Evolutionary conservation across 176 grass and related monocot species (phyloP).

Genomic region (Raddia distichophylla): DNA sequence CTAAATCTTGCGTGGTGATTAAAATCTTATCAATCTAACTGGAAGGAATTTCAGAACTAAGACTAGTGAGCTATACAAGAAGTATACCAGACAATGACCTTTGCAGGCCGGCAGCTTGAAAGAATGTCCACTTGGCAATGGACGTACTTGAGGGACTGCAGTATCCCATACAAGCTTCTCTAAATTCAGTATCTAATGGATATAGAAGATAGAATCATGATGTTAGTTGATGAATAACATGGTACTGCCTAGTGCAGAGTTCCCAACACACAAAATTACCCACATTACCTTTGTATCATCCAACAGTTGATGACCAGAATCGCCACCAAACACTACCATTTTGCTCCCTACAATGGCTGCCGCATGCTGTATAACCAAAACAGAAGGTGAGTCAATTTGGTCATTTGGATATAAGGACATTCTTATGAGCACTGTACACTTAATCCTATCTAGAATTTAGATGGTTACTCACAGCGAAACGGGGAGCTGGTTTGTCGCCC

Average conservation of each 20-base stretch:
- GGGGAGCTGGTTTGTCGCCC: constrained; percentile 72
- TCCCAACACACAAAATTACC: neutral
- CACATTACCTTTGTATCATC: constrained; percentile 82
- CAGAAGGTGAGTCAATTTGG: neutral
- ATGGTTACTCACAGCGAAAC: constrained; percentile 73
- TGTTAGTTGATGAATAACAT: constrained; percentile 20
- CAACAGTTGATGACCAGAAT: constrained; percentile 67
- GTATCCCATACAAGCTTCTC: constrained; percentile 84
- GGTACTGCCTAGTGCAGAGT: constrained; percentile 7
- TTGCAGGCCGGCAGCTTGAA: constrained; percentile 80
- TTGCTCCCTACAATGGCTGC: constrained; percentile 86
- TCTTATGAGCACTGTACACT: neutral
- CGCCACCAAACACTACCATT: constrained; percentile 95
- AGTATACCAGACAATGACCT: constrained; percentile 91
- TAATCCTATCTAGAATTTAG: constrained; percentile 20
- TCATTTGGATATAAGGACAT: neutral
- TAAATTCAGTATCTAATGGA: constrained; percentile 85
- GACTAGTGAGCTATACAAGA: constrained; percentile 47
- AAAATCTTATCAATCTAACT: neutral
- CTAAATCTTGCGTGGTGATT: too few species aligned
- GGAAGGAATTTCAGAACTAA: neutral
- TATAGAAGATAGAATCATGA: constrained; percentile 6
- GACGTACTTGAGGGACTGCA: constrained; percentile 54
- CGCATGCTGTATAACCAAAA: constrained; percentile 66
- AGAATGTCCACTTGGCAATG: constrained; percentile 56